These are phyloP conservation scores for Baeospora myosura DNA, from an alignment of 1,284 basidiomycete species.

Conservation along the genomic window DNA sequence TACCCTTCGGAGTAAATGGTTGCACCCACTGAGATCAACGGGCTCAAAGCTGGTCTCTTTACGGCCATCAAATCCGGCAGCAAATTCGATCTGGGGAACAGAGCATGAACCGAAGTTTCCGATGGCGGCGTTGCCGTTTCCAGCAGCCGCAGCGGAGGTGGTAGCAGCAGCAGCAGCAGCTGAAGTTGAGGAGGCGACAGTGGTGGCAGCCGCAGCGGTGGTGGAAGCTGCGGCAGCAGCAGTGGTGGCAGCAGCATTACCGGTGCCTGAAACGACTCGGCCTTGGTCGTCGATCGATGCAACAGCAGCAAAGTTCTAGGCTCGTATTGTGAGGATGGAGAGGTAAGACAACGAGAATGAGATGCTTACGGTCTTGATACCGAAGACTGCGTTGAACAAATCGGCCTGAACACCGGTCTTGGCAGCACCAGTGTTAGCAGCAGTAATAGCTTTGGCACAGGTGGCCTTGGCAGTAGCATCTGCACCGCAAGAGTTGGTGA, in stretches of 20 bases:
- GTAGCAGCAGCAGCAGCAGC: conserved; percentile 9
- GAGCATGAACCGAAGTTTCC: conserved; percentile 43
- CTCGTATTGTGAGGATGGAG: not conserved
- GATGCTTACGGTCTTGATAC: conserved; percentile 27
- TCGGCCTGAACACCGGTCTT: conserved; percentile 44
- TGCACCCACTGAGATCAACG: conserved; percentile 32
- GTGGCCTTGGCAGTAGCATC: conserved; percentile 37
- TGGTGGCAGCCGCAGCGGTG: conserved; percentile 4
- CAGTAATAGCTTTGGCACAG: conserved; percentile 32
- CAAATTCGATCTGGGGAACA: conserved; percentile 47
- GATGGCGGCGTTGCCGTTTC: conserved; percentile 17
- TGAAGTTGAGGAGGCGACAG: conserved; percentile 6
- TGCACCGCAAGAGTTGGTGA: conserved; percentile 37
- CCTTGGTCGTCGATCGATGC: conserved; percentile 29
- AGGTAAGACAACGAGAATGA: not conserved
- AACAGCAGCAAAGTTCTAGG: conserved; percentile 25
- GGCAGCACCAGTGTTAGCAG: conserved; percentile 27
- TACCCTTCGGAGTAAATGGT: not conserved
- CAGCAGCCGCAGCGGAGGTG: conserved; percentile 12
- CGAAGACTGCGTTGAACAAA: conserved; percentile 44
- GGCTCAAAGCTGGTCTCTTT: conserved; percentile 51
- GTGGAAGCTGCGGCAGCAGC: conserved; percentile 8
- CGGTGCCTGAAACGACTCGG: conserved; percentile 22
- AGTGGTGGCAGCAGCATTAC: conserved; percentile 10
- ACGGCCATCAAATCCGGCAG: conserved; percentile 40